A percentile compares a stretch with the other conserved stretches of the same genome.
Evolutionary conservation across 1,284 basidiomycete species (phyloP).

Genomic region (Rhodofomes roseus): DNA sequence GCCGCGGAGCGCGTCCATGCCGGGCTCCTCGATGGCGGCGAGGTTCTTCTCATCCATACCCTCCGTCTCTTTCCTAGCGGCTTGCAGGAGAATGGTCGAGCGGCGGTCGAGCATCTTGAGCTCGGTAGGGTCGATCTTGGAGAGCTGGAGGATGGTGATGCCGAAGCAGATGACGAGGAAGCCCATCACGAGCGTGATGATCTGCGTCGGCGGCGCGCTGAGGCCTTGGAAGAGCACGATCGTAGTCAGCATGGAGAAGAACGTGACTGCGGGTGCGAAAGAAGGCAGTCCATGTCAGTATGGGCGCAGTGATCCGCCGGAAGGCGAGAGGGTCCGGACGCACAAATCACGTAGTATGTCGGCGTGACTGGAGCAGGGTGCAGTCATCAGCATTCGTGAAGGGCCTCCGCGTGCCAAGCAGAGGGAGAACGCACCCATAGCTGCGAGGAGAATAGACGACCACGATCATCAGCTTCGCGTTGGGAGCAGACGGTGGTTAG

Average conservation of each 20-base stretch:
- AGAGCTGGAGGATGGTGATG: constrained; percentile 94
- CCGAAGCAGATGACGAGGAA: constrained; percentile 89
- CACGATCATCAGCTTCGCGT: constrained; percentile 1
- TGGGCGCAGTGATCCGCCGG: not conserved
- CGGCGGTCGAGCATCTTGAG: constrained; percentile 78
- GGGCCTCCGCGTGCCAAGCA: not conserved
- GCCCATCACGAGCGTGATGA: constrained; percentile 89
- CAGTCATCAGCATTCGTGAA: constrained; percentile 14
- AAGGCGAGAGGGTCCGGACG: constrained; percentile 27
- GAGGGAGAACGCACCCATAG: constrained; percentile 60
- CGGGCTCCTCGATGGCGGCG: constrained; percentile 66
- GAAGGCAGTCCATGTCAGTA: not conserved
- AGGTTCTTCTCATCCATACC: constrained; percentile 56
- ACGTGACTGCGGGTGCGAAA: constrained; percentile 54
- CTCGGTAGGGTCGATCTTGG: constrained; percentile 82
- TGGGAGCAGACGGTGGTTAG: constrained; percentile 9
- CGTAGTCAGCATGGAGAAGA: constrained; percentile 86
- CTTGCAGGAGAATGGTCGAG: constrained; percentile 82
- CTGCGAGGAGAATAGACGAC: constrained; percentile 35
- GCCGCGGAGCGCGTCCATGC: constrained; percentile 87
- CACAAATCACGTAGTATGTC: constrained; percentile 84
- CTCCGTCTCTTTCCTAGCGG: constrained; percentile 65
- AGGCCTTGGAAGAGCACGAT: constrained; percentile 91
- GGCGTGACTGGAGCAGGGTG: constrained; percentile 69
- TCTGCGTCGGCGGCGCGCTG: constrained; percentile 68